phyloP scores from a whole-genome alignment of 106 monocot genomes.

The Platanthera guangdongensis region DNA sequence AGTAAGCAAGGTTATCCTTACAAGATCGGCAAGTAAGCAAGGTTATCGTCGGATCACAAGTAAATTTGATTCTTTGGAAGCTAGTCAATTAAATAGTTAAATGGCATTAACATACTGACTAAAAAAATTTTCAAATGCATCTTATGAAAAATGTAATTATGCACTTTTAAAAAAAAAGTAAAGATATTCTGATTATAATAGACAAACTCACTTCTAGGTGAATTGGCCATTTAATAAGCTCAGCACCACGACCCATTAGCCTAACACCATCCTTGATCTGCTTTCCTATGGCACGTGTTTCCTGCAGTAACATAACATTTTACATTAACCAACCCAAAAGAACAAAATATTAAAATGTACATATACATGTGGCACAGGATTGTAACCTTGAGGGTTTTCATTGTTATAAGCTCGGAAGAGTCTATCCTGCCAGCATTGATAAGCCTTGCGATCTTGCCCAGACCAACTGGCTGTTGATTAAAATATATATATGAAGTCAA shows the following conservation, averaged over 20 bases:
- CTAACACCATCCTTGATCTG: slow-evolving; percentile 74
- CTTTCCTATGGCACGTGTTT: slow-evolving; percentile 64
- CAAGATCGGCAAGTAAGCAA: background rate
- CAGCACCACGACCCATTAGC: slow-evolving; percentile 64
- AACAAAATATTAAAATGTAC: background rate
- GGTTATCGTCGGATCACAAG: background rate
- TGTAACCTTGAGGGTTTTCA: slow-evolving; percentile 70
- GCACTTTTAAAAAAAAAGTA: background rate
- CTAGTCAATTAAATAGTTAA: background rate
- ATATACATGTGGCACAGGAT: background rate
- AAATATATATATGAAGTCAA: background rate
- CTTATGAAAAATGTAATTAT: background rate
- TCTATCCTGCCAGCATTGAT: slow-evolving; percentile 73
- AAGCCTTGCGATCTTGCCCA: slow-evolving; percentile 67
- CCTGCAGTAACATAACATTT: slow-evolving; percentile 17
- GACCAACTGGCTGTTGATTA: slow-evolving; percentile 40
- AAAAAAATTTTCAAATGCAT: background rate
- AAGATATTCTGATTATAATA: background rate
- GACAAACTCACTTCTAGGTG: slow-evolving; percentile 53
- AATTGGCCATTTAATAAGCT: slow-evolving; percentile 74
- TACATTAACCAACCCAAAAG: background rate
- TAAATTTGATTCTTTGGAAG: background rate
- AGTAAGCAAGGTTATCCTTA: background rate
- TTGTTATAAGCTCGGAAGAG: slow-evolving; percentile 61
- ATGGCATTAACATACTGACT: background rate